These are phyloP conservation scores for Kurtzmaniella quercitrusa DNA, from an alignment of 1,139 yeast genomes.

Conservation along the genomic window DNA sequence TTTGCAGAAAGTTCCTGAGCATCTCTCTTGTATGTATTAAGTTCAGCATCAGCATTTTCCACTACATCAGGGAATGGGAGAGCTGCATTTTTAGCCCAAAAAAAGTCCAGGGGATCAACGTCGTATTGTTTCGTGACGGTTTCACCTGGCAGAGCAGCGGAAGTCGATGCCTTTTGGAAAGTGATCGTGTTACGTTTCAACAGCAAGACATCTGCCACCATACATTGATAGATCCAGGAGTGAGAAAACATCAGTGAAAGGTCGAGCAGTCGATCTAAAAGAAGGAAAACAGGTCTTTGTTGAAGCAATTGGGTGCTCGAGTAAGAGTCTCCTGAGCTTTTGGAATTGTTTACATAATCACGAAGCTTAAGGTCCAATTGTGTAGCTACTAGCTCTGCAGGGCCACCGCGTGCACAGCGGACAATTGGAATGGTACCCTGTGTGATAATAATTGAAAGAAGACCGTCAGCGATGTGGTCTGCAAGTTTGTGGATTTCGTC, in stretches of 20 bases:
- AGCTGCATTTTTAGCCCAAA: conserved; percentile 81
- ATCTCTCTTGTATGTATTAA: conserved; percentile 76
- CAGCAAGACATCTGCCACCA: conserved; percentile 88
- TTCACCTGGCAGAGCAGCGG: conserved; percentile 3
- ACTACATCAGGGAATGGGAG: conserved; percentile 98
- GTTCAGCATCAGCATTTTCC: conserved; percentile 84
- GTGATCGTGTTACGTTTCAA: conserved; percentile 70
- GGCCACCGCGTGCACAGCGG: conserved; percentile 88
- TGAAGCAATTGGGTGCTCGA: conserved; percentile 24
- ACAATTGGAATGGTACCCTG: conserved; percentile 80
- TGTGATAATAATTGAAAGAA: conserved; percentile 77
- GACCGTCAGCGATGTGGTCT: conserved; percentile 69
- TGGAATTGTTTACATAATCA: conserved; percentile 74
- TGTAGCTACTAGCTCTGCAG: conserved; percentile 91
- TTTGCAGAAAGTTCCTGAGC: conserved; percentile 80
- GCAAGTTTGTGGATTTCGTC: conserved; percentile 68
- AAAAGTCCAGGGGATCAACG: conserved; percentile 87
- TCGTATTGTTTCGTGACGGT: conserved; percentile 54
- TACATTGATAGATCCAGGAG: conserved; percentile 96
- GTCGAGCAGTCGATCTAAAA: conserved; percentile 86
- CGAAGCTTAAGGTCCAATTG: conserved; percentile 78
- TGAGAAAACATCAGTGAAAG: conserved; percentile 92
- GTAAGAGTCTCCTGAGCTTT: conserved; percentile 13
- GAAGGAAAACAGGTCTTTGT: conserved; percentile 71
- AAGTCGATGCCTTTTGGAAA: conserved; percentile 27